Evolutionary conservation across 768 basidiomycete species (phyloP), one percentile per base, ranked within the genome.

Genomic region (Rhodosporidiobolus odoratus): DNA sequence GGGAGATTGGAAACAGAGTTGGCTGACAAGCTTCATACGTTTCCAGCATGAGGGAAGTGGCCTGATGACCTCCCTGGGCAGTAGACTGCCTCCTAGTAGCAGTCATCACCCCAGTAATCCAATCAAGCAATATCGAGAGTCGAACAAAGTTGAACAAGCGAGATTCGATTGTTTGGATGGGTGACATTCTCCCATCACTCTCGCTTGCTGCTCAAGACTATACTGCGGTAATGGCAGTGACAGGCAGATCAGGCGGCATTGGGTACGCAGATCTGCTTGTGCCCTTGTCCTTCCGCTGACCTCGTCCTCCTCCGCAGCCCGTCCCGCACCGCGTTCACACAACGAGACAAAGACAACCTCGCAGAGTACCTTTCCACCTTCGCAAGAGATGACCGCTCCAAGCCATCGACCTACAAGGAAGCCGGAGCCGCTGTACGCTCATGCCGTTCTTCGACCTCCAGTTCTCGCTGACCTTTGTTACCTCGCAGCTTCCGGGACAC

Each of bases 11-110:
- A 27, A 21, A 53, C 50, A 56, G 40, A 25, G 21, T 21, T 12
- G 15, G 40, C 70, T 3, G 16, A 71, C 73, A 76, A 10, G 71
- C 68, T 32, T 76, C 75, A 53, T 71, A 65, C 30, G 68, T 59
- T 4, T 75, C 75, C 57, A 75, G 71, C 68, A 75, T 62, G 59
- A 66, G 56, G 16, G 60, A 61, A 21, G 65, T 66, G 25, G 41
- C 37, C 56, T 71, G 69, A 59, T 67, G 66, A 1, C n/a, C 38
- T 0, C 25, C 27, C 16, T 48, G 12, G 17, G 40, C 27, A 12
- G n/a, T 59, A 32, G 27, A 30, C 58, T 59, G 58, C 58, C 57
- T 12, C 38, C 57, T 3, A 9, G 57, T 58, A 5, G 57, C 57
- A 7, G 57, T 58, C 57, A 58, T 58, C n/a, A n/a, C n/a, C n/a